Evolutionary conservation across 2,329 filamentous ascomycete species (phyloP), one percentile per base, ranked within the genome.

Genomic region (Aureobasidium sp.): DNA sequence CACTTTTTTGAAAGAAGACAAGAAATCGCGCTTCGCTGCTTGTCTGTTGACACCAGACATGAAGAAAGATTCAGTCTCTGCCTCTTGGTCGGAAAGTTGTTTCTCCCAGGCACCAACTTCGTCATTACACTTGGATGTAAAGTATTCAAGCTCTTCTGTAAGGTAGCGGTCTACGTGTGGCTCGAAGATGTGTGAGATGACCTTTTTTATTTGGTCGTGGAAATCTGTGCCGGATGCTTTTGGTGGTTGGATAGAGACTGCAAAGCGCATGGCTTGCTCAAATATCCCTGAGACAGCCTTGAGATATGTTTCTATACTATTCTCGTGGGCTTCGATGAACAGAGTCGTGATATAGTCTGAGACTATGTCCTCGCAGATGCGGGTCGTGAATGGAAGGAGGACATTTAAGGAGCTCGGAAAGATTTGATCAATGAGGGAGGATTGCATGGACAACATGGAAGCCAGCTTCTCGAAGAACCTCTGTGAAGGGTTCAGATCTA

Each of bases 1-100:
- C 9, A 99, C 94, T 74, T 97, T 97, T 72, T 91, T 97, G 80
- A 99, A 99, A 0, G 92, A 96, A 49, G 87, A 94, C 64, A 99
- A 73, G 69, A 99, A 99, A 72, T 99, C 94, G 67, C 91, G 90
- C 77, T 99, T 99, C 66, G 95, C 94, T 0, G 91, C 94, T 72
- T 96, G 91, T 29, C 94, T 84, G 71, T 93, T 97, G 70, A 97
- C 86, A 72, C 91, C 97, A 27, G 88, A 89, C 93, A 97, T 97
- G 77, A 91, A 94, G 71, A 95, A 96, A 0, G 90, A 94, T 75
- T 99, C 94, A 0, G 90, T 87, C 2, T 88, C 89, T 17, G 90
- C 91, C 67, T 96, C 92, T 75, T 97, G 90, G 68, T 96, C 93
- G 0, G 87, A 90, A 36, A 97, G 81, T 71, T 95, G 90, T 76